phyloP scores from a whole-genome alignment of 257 asterid genomes.

The Ocimum tenuiflorum region DNA sequence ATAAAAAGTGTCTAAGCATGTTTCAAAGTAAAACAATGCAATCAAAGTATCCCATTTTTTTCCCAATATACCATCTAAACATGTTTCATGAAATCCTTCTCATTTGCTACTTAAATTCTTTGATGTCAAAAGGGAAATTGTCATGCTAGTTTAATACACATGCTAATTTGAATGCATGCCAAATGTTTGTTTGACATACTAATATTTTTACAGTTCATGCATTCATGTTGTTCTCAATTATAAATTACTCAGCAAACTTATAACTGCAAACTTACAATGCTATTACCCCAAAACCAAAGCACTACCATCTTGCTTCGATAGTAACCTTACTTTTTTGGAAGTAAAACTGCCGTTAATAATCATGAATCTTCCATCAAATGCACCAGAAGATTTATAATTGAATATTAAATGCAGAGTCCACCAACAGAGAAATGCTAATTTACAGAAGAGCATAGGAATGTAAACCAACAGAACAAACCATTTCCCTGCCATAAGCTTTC shows the following conservation, averaged over 20 bases:
- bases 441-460: background rate
- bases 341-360: background rate
- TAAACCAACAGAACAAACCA: conserved; percentile 35
- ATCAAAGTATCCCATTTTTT: no score
- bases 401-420: background rate
- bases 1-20: background rate
- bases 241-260: background rate
- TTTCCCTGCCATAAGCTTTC: conserved; percentile 32
- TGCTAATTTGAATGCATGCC: no score
- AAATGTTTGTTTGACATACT: background rate
- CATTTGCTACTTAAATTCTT: background rate
- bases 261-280: background rate
- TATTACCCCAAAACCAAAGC: background rate
- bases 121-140: background rate
- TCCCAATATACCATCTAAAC: background rate
- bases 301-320: background rate
- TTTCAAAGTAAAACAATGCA: background rate
- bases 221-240: background rate
- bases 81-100: conserved; percentile 1
- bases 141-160: background rate
- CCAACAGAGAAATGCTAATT: background rate
- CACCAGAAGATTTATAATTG: background rate
- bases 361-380: conserved; percentile 5
- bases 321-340: background rate
- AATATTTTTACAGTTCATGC: background rate